Conservation (phyloP, 371 early-diverging fungal genomes). For the Mucor ambiguus region DNA sequence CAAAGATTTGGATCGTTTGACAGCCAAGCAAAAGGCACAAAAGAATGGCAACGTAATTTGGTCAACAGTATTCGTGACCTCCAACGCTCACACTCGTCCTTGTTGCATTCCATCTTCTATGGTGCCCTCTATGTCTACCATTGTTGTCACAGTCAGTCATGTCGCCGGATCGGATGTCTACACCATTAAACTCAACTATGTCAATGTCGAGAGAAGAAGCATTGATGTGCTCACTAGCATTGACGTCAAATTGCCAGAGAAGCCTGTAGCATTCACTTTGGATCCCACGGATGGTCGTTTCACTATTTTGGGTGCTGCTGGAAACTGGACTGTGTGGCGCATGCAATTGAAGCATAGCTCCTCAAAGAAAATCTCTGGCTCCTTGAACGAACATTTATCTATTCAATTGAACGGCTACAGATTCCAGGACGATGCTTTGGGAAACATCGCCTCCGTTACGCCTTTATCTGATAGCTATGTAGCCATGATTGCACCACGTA, state of each 20-base stretch:
- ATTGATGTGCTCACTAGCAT: slow-evolving; percentile 36
- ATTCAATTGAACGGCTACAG: slow-evolving; percentile 34
- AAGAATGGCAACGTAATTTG: slow-evolving; percentile 37
- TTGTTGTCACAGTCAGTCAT: slow-evolving; percentile 45
- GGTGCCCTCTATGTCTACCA: slow-evolving; percentile 50
- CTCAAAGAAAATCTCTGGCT: slow-evolving; percentile 35
- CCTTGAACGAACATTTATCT: slow-evolving; percentile 27
- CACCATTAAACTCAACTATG: slow-evolving; percentile 43
- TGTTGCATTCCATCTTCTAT: slow-evolving; percentile 55
- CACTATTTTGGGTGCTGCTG: slow-evolving; percentile 40
- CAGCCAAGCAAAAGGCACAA: slow-evolving; percentile 36
- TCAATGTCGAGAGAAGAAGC: slow-evolving; percentile 56
- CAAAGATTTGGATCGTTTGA: slow-evolving; percentile 54
- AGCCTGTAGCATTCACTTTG: slow-evolving; percentile 53
- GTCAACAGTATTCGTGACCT: slow-evolving; percentile 52
- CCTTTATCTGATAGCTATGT: slow-evolving; percentile 58
- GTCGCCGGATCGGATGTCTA: slow-evolving; percentile 24
- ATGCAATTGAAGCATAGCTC: slow-evolving; percentile 40
- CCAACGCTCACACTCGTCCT: slow-evolving; percentile 41
- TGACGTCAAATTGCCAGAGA: slow-evolving; percentile 32
- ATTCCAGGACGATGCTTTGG: slow-evolving; percentile 26
- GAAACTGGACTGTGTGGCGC: slow-evolving; percentile 43
- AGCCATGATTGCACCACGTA: slow-evolving; percentile 54
- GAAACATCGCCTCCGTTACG: slow-evolving; percentile 34
- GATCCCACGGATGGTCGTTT: slow-evolving; percentile 52